A percentile compares a stretch with the other conserved stretches of the same genome.
These are phyloP conservation scores for Globisporangium nodosum DNA, from an alignment of 352 stramenopile genomes.

Conservation along the genomic window DNA sequence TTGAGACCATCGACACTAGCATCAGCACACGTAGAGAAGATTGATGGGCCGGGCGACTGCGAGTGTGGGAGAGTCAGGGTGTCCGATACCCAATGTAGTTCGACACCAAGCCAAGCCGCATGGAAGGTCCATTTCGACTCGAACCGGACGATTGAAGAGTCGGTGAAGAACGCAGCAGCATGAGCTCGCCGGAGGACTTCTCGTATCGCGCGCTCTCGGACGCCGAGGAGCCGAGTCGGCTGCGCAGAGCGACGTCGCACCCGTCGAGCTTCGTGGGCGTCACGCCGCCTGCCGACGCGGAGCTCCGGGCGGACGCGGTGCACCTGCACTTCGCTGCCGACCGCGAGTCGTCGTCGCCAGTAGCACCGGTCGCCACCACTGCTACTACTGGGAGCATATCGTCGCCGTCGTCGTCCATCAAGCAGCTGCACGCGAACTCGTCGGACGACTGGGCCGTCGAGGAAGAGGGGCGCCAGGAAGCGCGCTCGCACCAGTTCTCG, in stretches of 20 bases:
- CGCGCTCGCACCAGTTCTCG: constrained; percentile 2
- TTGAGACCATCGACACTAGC: too few relatives aligned
- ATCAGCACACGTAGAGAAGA: too few relatives aligned
- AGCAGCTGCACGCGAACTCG: constrained; percentile 3
- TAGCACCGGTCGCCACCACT: background rate
- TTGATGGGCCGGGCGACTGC: too few relatives aligned
- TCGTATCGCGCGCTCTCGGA: constrained; percentile 7
- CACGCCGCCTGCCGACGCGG: background rate
- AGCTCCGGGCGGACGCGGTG: background rate
- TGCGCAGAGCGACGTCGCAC: background rate
- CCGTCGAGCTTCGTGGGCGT: constrained; percentile 10
- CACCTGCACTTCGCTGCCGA: background rate
- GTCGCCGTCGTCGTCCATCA: background rate
- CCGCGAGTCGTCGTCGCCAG: background rate
- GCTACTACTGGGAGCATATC: background rate
- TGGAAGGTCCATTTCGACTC: too few relatives aligned
- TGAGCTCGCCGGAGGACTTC: constrained; percentile 8
- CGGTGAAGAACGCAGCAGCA: background rate
- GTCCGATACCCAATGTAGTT: too few relatives aligned
- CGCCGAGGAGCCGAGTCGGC: background rate
- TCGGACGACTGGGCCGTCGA: constrained; percentile 13
- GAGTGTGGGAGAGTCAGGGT: too few relatives aligned
- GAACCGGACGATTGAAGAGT: background rate
- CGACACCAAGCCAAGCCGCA: too few relatives aligned
- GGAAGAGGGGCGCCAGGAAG: constrained; percentile 5